These are phyloP conservation scores for Coffea canephora DNA, from an alignment of 257 asterid species.

Conservation along the genomic window DNA sequence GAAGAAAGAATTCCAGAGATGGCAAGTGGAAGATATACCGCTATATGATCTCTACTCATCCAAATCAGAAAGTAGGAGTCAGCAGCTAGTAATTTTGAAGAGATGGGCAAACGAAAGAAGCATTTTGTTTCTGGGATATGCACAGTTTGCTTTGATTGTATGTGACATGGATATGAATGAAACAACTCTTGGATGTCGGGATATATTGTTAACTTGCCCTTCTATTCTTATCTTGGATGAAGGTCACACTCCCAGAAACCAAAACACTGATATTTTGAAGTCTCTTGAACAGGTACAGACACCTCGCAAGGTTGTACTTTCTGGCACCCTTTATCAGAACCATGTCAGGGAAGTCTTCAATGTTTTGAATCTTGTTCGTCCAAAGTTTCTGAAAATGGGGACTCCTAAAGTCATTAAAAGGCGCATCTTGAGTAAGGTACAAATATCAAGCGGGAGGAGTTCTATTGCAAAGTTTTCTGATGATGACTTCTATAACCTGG, in stretches of 20 bases:
- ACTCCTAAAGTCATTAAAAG: slow-evolving; percentile 61
- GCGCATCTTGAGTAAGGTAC: slow-evolving; percentile 77
- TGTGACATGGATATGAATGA: slow-evolving; percentile 55
- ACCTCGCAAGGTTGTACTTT: slow-evolving; percentile 80
- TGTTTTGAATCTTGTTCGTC: slow-evolving; percentile 90
- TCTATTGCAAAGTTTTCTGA: slow-evolving; percentile 50
- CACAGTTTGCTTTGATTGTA: slow-evolving; percentile 77
- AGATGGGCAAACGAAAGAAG: slow-evolving; percentile 73
- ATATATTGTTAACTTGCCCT: slow-evolving; percentile 62
- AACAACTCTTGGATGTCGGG: slow-evolving; percentile 56
- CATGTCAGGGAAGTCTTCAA: slow-evolving; percentile 93
- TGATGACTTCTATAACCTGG: slow-evolving; percentile 69
- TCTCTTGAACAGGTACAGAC: slow-evolving; percentile 91
- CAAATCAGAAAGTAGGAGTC: slow-evolving; percentile 80
- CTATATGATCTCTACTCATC: slow-evolving; percentile 78
- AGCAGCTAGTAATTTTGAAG: slow-evolving; percentile 79
- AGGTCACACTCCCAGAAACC: slow-evolving; percentile 95
- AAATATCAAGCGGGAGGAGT: slow-evolving; percentile 45
- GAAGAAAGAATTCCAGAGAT: slow-evolving; percentile 78
- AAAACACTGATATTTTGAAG: slow-evolving; percentile 81
- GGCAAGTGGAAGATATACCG: slow-evolving; percentile 91
- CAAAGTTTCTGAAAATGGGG: slow-evolving; percentile 74
- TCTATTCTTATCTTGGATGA: slow-evolving; percentile 83
- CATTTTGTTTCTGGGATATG: slow-evolving; percentile 76
- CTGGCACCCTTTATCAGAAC: slow-evolving; percentile 94